These are phyloP conservation scores for Keqinozyma sinolaborantium DNA, from an alignment of 1,139 yeast species.

Conservation along the genomic window DNA sequence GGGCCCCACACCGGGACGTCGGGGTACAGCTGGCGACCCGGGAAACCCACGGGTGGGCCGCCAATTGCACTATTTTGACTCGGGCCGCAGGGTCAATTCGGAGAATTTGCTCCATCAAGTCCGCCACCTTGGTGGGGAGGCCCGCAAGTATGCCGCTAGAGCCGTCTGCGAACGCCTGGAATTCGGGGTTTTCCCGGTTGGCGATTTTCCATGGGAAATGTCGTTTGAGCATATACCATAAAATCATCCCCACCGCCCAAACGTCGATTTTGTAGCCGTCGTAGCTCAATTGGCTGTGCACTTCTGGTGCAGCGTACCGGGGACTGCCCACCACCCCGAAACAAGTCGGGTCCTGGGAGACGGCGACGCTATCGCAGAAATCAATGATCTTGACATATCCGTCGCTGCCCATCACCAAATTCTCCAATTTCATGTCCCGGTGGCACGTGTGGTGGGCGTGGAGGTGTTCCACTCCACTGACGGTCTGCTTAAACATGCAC, in stretches of 20 bases:
- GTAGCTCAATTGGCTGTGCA: constrained; percentile 30
- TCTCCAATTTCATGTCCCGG: constrained; percentile 41
- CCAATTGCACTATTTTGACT: too few species aligned
- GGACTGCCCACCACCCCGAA: constrained; percentile 51
- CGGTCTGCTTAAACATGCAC: constrained; percentile 34
- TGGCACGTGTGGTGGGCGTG: constrained; percentile 32
- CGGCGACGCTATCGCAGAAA: constrained; percentile 15
- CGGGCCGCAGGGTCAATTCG: neutral
- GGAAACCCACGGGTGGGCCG: neutral
- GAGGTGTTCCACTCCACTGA: constrained; percentile 28
- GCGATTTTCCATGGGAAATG: constrained; percentile 33
- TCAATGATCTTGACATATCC: constrained; percentile 36
- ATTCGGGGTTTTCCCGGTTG: constrained; percentile 3
- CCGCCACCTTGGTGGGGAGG: neutral
- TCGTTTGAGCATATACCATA: constrained; percentile 26
- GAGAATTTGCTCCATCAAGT: neutral
- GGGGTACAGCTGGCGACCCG: too few species aligned
- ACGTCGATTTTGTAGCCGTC: constrained; percentile 40
- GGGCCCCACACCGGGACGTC: too few species aligned
- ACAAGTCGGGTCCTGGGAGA: constrained; percentile 19
- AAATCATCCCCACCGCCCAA: constrained; percentile 49
- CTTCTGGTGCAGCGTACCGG: constrained; percentile 47
- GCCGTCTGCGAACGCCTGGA: neutral
- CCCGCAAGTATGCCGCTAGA: neutral
- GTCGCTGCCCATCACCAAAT: constrained; percentile 26